These are phyloP conservation scores for Vigna angularis DNA, from an alignment of 306 rosid species.

Conservation along the genomic window DNA sequence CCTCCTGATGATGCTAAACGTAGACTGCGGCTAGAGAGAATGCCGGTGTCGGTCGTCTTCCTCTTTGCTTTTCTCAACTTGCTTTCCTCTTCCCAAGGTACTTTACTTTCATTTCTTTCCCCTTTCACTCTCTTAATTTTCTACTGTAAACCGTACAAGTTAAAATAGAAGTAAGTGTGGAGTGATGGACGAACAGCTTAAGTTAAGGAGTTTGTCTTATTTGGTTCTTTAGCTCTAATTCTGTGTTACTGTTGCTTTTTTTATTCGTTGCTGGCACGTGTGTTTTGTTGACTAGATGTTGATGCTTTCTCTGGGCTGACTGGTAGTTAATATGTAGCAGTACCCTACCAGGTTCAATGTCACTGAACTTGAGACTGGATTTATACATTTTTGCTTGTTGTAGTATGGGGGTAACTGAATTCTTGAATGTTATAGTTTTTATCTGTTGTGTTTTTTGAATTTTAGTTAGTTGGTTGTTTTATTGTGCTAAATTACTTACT, in stretches of 20 bases:
- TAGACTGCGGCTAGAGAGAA: constrained; percentile 55
- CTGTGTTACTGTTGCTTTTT: constrained; percentile 19
- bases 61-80: constrained; percentile 60
- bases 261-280: too few species aligned
- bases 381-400: background rate
- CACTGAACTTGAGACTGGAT: background rate
- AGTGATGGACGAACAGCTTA: background rate
- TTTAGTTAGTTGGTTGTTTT: constrained; percentile 1
- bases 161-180: constrained; percentile 5
- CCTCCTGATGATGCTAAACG: constrained; percentile 56
- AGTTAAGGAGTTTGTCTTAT: background rate
- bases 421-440: background rate
- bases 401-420: background rate
- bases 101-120: background rate
- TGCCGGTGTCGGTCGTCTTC: constrained; percentile 64
- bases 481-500: background rate
- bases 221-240: background rate
- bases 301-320: background rate
- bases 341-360: background rate
- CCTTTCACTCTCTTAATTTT: background rate
- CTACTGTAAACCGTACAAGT: background rate
- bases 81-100: constrained; percentile 70
- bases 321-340: background rate
- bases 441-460: constrained; percentile 23
- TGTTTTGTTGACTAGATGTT: background rate